Evolutionary conservation across 1,284 basidiomycete species (phyloP).

Genomic region (Spongiforma sp.): DNA sequence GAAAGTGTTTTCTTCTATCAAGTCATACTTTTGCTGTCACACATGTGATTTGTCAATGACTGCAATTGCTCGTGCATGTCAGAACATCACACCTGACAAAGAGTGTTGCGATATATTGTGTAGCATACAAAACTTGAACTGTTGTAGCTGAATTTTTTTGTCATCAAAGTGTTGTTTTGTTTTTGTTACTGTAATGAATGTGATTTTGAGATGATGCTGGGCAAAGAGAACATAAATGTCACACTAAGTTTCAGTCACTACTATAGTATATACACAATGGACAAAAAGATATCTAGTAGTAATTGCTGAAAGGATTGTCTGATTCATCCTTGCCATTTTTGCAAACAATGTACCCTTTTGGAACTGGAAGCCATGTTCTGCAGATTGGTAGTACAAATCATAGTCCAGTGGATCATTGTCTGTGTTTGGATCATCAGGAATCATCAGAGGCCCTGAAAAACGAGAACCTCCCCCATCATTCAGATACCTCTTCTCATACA

Average conservation of each 20-base stretch:
- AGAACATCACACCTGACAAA: conserved; percentile 13
- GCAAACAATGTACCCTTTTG: background rate
- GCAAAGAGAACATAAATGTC: no score
- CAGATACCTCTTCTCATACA: background rate
- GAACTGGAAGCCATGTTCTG: background rate
- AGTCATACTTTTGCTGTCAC: conserved; percentile 1
- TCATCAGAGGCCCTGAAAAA: background rate
- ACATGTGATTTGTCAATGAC: background rate
- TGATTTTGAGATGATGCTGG: background rate
- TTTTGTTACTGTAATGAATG: background rate
- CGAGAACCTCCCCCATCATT: background rate
- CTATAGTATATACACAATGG: background rate
- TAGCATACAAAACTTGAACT: no score
- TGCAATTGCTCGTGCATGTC: conserved; percentile 2
- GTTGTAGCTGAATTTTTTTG: background rate
- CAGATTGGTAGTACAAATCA: background rate
- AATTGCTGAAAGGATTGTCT: no score
- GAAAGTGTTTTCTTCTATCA: conserved; percentile 2
- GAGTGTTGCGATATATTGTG: conserved; percentile 6
- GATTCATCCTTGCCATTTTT: background rate
- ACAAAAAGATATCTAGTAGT: no score
- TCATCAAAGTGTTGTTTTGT: background rate
- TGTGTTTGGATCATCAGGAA: background rate
- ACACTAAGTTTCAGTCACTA: background rate
- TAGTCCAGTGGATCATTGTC: background rate